These are phyloP conservation scores for Moesziomyces antarcticus DNA, from an alignment of 1,284 basidiomycete species.

Conservation along the genomic window DNA sequence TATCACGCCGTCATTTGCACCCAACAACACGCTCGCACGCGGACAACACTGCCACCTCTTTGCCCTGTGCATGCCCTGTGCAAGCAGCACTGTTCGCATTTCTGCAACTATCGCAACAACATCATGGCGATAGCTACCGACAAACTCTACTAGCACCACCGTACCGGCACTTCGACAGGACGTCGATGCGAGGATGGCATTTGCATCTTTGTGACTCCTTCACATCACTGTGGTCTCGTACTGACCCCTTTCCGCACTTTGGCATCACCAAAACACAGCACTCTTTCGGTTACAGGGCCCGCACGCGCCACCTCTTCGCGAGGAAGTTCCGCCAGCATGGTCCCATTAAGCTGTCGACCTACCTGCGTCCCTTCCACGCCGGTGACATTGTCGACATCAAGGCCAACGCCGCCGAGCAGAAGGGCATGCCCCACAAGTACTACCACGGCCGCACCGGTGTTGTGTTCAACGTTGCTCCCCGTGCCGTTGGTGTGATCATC, in stretches of 20 bases:
- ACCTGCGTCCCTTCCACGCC: constrained; percentile 89
- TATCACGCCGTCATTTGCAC: no score
- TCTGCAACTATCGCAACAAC: no score
- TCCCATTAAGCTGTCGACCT: constrained; percentile 89
- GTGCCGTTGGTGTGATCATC: constrained; percentile 94
- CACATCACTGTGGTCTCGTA: background rate
- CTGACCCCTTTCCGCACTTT: constrained; percentile 11
- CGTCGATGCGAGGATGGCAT: background rate
- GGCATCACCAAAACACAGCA: constrained; percentile 73
- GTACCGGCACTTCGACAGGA: background rate
- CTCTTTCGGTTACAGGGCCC: constrained; percentile 99
- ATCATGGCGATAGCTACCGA: no score
- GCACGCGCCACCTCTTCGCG: constrained; percentile 97
- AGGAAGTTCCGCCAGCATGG: constrained; percentile 79
- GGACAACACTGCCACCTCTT: no score
- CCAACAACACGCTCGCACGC: no score
- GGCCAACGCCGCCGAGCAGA: constrained; percentile 98
- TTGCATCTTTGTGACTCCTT: background rate
- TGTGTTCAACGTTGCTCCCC: constrained; percentile 96
- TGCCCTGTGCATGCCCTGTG: no score
- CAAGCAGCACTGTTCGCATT: no score
- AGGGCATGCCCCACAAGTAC: constrained; percentile 98
- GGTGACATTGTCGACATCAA: constrained; percentile 99
- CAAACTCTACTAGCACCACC: no score
- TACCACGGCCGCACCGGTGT: constrained; percentile 88